Percentiles rank a stretch among this genome's conserved stretches.
Evolutionary conservation across 257 asterid species (phyloP).

Genomic region (Solanum piurae): DNA sequence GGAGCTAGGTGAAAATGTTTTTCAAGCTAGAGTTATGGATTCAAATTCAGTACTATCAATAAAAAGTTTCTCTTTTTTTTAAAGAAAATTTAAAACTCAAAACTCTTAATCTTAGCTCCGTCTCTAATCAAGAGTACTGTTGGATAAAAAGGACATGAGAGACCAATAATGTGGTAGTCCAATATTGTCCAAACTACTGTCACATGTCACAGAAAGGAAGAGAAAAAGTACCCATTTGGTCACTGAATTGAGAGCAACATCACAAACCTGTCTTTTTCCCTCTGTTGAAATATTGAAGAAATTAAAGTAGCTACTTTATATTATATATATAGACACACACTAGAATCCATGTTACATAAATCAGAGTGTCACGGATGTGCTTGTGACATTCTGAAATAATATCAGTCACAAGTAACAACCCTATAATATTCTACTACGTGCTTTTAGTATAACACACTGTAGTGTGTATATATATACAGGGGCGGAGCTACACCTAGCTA

Average conservation of each 20-base stretch:
- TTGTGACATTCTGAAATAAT: background rate
- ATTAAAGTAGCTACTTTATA: background rate
- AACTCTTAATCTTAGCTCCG: accelerated
- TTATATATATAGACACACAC: background rate
- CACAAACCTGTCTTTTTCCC: background rate
- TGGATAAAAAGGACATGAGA: no score
- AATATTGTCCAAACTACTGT: background rate
- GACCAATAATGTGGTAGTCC: background rate
- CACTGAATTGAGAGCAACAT: background rate
- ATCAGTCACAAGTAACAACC: background rate
- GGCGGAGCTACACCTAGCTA: no score
- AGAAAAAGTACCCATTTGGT: background rate
- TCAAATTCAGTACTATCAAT: no score
- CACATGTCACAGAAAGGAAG: background rate
- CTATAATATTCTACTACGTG: no score
- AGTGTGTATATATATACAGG: no score
- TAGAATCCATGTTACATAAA: background rate
- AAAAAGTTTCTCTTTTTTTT: no score
- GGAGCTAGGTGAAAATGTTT: no score
- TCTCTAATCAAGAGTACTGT: no score
- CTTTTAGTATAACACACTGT: no score
- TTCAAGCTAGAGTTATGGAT: no score
- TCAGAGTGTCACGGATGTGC: background rate
- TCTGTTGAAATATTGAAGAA: background rate
- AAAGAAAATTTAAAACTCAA: no score